phyloP scores from a whole-genome alignment of 768 basidiomycete species.

The Mycena polygramma region DNA sequence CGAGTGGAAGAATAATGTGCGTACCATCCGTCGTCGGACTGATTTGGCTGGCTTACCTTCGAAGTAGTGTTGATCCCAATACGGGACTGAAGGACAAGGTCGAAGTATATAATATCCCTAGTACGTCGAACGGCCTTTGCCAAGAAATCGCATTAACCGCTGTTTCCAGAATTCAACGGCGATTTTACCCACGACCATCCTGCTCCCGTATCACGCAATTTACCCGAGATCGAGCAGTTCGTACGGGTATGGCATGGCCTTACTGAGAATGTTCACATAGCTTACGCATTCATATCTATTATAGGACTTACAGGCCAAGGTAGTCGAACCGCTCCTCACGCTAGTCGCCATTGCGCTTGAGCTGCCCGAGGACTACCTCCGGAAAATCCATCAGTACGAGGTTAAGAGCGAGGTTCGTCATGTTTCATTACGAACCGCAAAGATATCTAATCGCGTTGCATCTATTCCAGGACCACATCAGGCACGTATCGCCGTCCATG shows the following conservation, averaged over 20 bases:
- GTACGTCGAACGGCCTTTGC: slow-evolving; percentile 32
- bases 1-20: slow-evolving; percentile 58
- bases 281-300: not conserved
- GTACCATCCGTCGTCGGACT: slow-evolving; percentile 17
- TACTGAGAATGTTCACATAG: not conserved
- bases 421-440: no score
- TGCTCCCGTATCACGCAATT: slow-evolving; percentile 49
- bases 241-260: slow-evolving; percentile 44
- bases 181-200: slow-evolving; percentile 60
- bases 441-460: not conserved
- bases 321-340: slow-evolving; percentile 61
- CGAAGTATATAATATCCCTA: slow-evolving; percentile 67
- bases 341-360: slow-evolving; percentile 66
- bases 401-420: slow-evolving; percentile 56
- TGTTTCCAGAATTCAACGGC: slow-evolving; percentile 56
- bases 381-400: slow-evolving; percentile 59
- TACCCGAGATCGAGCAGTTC: slow-evolving; percentile 61
- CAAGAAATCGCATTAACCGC: no score
- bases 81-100: slow-evolving; percentile 57
- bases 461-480: slow-evolving; percentile 29
- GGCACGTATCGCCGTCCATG: not conserved
- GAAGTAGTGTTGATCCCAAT: slow-evolving; percentile 47
- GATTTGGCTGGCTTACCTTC: not conserved
- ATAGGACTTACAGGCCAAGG: slow-evolving; percentile 58
- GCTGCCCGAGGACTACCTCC: slow-evolving; percentile 64